A percentile compares a stretch with the other conserved stretches of the same genome.
These are phyloP conservation scores for Blakeslea trispora DNA, from an alignment of 371 early-diverging fungal species.

Conservation along the genomic window DNA sequence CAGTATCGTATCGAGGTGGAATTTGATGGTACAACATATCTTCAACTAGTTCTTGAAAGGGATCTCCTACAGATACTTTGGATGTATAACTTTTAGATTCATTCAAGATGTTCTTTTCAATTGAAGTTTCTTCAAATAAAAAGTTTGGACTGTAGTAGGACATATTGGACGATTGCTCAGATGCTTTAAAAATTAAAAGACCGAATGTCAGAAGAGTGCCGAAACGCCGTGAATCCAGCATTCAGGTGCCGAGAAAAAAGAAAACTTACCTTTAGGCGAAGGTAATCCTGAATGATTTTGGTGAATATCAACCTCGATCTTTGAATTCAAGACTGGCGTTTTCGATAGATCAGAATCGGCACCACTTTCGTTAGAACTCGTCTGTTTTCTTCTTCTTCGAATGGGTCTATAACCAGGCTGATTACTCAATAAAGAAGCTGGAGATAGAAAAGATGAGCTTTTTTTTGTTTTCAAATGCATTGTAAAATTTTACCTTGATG, in stretches of 20 bases:
- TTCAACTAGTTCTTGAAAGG: conserved; percentile 45
- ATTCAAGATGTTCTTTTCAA: conserved; percentile 1
- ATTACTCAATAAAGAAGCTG: conserved; percentile 41
- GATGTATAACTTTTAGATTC: background rate
- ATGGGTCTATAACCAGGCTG: conserved; percentile 42
- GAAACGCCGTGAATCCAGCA: background rate
- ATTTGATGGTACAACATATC: conserved; percentile 46
- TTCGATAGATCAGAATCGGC: background rate
- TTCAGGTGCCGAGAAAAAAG: background rate
- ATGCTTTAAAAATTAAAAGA: background rate
- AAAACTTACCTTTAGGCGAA: conserved; percentile 1
- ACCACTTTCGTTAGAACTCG: background rate
- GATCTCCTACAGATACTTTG: conserved; percentile 15
- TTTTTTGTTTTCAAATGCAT: background rate
- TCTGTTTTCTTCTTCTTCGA: conserved; percentile 30
- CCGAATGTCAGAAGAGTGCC: background rate
- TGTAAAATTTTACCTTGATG: conserved; percentile 35
- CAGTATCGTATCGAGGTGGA: conserved; percentile 49
- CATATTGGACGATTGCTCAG: conserved; percentile 13
- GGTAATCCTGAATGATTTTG: background rate
- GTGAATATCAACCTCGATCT: too few species aligned
- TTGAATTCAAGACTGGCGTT: too few species aligned
- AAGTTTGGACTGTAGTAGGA: conserved; percentile 22
- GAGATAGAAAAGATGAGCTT: too few species aligned
- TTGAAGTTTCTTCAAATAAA: conserved; percentile 8